Evolutionary conservation across 2,329 filamentous ascomycete species (phyloP).

Genomic region (Emydomyces testavorans): DNA sequence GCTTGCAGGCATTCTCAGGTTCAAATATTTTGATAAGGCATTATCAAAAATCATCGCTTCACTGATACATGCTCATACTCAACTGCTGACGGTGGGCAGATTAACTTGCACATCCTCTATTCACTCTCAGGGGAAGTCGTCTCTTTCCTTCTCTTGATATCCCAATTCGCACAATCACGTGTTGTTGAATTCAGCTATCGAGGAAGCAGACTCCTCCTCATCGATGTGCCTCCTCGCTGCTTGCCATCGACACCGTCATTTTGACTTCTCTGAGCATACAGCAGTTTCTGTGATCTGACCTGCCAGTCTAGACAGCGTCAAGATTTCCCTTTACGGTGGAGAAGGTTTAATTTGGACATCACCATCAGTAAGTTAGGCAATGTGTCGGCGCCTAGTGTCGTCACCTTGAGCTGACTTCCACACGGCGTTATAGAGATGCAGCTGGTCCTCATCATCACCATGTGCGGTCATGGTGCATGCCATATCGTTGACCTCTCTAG

Average conservation of each 20-base stretch:
- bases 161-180: conserved; percentile 1
- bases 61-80: no score
- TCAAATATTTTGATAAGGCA: no score
- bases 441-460: conserved; percentile 3
- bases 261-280: background rate
- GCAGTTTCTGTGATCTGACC: background rate
- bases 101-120: background rate
- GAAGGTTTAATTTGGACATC: no score
- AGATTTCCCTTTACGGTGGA: no score
- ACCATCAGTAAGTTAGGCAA: background rate
- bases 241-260: no score
- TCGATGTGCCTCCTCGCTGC: no score
- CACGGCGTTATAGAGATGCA: background rate
- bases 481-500: conserved; percentile 7
- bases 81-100: no score
- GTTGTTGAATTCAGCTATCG: background rate
- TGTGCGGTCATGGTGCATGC: conserved; percentile 7
- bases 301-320: no score
- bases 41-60: no score
- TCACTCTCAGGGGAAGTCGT: background rate
- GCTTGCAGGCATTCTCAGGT: no score
- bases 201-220: background rate
- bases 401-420: background rate
- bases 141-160: background rate
- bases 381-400: background rate